These are phyloP conservation scores for Mucor mucedo DNA, from an alignment of 371 early-diverging fungal genomes.

Conservation along the genomic window DNA sequence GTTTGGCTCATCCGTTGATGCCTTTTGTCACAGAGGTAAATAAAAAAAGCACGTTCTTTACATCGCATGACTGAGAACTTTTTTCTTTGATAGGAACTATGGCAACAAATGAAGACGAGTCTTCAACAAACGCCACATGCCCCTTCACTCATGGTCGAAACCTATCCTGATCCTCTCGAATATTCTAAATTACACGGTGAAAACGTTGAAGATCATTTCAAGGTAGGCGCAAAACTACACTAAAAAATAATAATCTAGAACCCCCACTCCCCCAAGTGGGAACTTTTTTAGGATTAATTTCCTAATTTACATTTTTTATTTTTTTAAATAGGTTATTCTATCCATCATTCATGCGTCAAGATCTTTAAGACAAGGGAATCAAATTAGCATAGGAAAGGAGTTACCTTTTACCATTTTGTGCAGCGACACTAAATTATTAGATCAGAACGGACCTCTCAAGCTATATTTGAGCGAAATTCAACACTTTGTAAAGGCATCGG, in stretches of 20 bases:
- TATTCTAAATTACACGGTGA: conserved; percentile 44
- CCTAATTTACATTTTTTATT: conserved; percentile 1
- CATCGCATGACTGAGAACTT: background rate
- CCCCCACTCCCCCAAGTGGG: no score
- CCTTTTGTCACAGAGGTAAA: conserved; percentile 98
- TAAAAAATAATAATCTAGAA: background rate
- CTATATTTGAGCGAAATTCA: conserved; percentile 50
- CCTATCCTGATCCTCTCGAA: conserved; percentile 50
- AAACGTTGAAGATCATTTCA: conserved; percentile 60
- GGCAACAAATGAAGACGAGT: conserved; percentile 56
- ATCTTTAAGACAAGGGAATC: conserved; percentile 67
- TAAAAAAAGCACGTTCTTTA: conserved; percentile 10
- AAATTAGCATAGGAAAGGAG: conserved; percentile 54
- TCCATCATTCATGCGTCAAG: conserved; percentile 68
- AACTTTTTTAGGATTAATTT: conserved; percentile 9
- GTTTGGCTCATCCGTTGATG: conserved; percentile 97
- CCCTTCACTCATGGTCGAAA: conserved; percentile 61
- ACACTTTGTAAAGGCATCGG: conserved; percentile 52
- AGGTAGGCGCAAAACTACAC: conserved; percentile 32
- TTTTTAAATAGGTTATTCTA: conserved; percentile 41
- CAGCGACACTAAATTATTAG: conserved; percentile 36
- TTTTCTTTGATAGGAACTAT: conserved; percentile 55
- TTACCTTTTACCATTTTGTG: conserved; percentile 61
- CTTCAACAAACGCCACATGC: conserved; percentile 22
- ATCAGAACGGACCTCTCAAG: conserved; percentile 35